Conservation (phyloP, 352 stramenopile genomes). For the Nothophytophthora sp. region DNA sequence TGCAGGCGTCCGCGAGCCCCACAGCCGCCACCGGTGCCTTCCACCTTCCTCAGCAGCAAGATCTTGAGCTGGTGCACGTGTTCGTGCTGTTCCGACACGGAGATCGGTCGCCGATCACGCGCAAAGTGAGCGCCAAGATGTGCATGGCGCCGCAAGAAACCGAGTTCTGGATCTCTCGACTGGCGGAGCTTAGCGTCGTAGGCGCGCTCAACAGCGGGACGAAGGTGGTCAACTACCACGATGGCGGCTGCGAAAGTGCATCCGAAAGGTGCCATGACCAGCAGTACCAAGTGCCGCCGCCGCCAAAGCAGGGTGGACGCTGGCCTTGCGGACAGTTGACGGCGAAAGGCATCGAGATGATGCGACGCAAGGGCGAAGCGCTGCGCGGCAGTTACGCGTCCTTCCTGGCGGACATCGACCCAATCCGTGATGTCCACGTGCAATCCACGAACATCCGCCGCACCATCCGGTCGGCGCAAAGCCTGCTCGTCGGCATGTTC, state of each 20-base stretch:
- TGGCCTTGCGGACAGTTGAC: slow-evolving; percentile 83
- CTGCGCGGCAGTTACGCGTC: slow-evolving; percentile 43
- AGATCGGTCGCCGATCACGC: slow-evolving; percentile 77
- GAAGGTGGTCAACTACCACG: slow-evolving; percentile 31
- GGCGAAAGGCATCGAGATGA: slow-evolving; percentile 60
- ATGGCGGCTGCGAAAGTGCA: slow-evolving; percentile 1
- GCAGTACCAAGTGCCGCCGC: slow-evolving; percentile 25
- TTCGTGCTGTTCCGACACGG: slow-evolving; percentile 78
- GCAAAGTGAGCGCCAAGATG: slow-evolving; percentile 43
- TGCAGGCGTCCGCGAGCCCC: too few species aligned
- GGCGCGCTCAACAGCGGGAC: slow-evolving; percentile 50
- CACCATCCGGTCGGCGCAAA: slow-evolving; percentile 74
- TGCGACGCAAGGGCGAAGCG: slow-evolving; percentile 49
- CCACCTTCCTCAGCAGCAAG: too few species aligned
- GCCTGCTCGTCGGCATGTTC: slow-evolving; percentile 68
- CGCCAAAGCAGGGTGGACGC: slow-evolving; percentile 53
- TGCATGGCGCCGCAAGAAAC: slow-evolving; percentile 44
- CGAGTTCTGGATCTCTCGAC: slow-evolving; percentile 61
- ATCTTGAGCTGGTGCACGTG: slow-evolving; percentile 59
- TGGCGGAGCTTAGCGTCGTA: slow-evolving; percentile 47
- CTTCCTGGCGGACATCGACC: slow-evolving; percentile 37
- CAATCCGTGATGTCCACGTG: slow-evolving; percentile 52
- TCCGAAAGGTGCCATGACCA: not conserved
- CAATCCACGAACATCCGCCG: slow-evolving; percentile 79
- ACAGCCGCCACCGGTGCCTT: too few species aligned